Conservation (phyloP, 2,329 filamentous ascomycete species). For the Coleophoma eucalyptorum region DNA sequence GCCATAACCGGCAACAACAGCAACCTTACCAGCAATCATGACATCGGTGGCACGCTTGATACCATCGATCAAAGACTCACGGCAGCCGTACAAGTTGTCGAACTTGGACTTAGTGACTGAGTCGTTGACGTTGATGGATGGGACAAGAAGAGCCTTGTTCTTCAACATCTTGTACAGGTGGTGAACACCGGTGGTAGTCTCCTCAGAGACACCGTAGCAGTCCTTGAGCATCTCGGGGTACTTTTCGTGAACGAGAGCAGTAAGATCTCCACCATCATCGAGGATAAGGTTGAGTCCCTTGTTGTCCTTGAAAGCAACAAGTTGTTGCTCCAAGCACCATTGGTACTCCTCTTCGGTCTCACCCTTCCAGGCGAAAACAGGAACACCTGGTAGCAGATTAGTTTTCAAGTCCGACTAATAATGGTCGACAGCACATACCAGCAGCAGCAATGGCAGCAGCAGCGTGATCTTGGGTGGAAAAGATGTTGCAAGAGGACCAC, state of each 20-base stretch:
- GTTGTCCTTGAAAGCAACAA: constrained; percentile 92
- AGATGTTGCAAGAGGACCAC: constrained; percentile 99
- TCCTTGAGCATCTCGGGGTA: constrained; percentile 97
- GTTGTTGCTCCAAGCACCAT: constrained; percentile 99
- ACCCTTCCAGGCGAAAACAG: constrained; percentile 72
- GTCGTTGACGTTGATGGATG: constrained; percentile 99
- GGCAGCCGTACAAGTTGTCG: constrained; percentile 99
- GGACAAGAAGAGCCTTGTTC: constrained; percentile 82
- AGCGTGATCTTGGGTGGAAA: constrained; percentile 98
- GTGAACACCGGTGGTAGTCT: constrained; percentile 99
- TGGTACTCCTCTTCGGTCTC: constrained; percentile 99
- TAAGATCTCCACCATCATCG: constrained; percentile 97
- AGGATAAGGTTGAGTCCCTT: constrained; percentile 98
- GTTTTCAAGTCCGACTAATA: background rate
- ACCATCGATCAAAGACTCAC: constrained; percentile 96
- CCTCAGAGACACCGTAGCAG: constrained; percentile 98
- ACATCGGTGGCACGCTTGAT: constrained; percentile 99
- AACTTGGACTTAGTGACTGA: constrained; percentile 99
- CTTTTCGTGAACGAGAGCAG: constrained; percentile 93
- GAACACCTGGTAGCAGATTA: constrained; percentile 56
- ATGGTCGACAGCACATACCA: constrained; percentile 11
- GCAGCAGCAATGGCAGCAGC: constrained; percentile 90
- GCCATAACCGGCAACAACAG: constrained; percentile 95
- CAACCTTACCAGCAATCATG: constrained; percentile 99
- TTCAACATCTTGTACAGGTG: constrained; percentile 99